Conservation (phyloP, 345 rosid genomes). For the Cardiospermum halicacabum region DNA sequence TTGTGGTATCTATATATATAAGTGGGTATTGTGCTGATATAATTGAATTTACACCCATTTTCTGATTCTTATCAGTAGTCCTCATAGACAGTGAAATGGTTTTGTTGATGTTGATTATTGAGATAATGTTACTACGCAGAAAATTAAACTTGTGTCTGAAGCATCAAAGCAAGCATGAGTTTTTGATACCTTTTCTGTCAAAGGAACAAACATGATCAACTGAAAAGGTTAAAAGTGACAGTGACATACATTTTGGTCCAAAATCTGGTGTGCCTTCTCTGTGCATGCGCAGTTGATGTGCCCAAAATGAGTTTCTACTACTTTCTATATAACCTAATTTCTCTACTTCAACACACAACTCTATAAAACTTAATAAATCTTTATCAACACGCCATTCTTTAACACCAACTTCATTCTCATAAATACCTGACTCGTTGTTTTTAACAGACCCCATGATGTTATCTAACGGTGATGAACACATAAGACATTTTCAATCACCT, state of each 20-base stretch:
- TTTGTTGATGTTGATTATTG: background rate
- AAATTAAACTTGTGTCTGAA: background rate
- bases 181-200: background rate
- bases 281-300: conserved; percentile 2
- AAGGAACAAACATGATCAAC: background rate
- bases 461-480: too few relatives aligned
- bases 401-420: too few relatives aligned
- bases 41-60: conserved; percentile 1
- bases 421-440: too few relatives aligned
- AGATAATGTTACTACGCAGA: background rate
- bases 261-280: background rate
- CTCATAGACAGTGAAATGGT: background rate
- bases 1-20: conserved; percentile 24
- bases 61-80: background rate
- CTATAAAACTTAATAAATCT: too few relatives aligned
- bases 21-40: conserved; percentile 21
- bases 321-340: too few relatives aligned
- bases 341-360: too few relatives aligned
- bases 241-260: background rate
- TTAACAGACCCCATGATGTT: too few relatives aligned
- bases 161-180: background rate
- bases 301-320: background rate
- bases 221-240: background rate
- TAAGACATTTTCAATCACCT: too few relatives aligned
- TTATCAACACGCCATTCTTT: too few relatives aligned